Evolutionary conservation across 2,329 filamentous ascomycete genomes (phyloP), one percentile per base, ranked within the genome.

Genomic region (Teratosphaeria epicoccoides): DNA sequence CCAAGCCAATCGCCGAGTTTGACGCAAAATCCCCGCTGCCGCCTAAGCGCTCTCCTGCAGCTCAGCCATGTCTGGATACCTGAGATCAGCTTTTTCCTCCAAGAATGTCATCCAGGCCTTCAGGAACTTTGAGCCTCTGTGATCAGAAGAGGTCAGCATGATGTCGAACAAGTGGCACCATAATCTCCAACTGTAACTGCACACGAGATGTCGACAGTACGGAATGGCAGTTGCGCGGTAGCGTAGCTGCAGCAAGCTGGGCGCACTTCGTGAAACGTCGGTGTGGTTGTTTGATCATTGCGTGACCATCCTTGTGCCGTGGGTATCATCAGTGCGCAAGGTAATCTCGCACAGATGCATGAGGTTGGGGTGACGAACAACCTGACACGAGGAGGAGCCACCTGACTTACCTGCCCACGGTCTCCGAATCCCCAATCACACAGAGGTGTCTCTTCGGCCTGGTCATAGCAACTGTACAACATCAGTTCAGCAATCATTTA

Each of bases 361-460:
- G n/a, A n/a, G n/a, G n/a, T n/a, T n/a, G n/a, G n/a, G n/a, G n/a
- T n/a, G n/a, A n/a, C n/a, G n/a, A n/a, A n/a, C n/a, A n/a, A 46
- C 4, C 10, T 6, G 4, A 26, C 7, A 26, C 17, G 33, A 23
- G 17, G 17, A 28, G 28, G 11, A 33, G 11, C 7, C 49, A 37
- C 46, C 43, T 23, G 25, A 81, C 87, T 79, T 75, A 95, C 87
- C 80, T 83, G 70, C 84, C 83, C 51, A 95, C 87, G 2, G 91
- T 97, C 67, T 96, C 93, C 53, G 88, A 93, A 69, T 98, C 93
- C 44, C 91, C 93, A 62, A 96, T 85, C 17, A 98, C 79, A 56
- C 87, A 93, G 43, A 98, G 76, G 65, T 93, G 91, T 60, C 93
- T 81, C 72, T 87, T 91, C 5, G 93, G 88, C 59, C 93, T 82